phyloP scores from a whole-genome alignment of 2,329 filamentous ascomycete species.

The Aaosphaeria arxii region DNA sequence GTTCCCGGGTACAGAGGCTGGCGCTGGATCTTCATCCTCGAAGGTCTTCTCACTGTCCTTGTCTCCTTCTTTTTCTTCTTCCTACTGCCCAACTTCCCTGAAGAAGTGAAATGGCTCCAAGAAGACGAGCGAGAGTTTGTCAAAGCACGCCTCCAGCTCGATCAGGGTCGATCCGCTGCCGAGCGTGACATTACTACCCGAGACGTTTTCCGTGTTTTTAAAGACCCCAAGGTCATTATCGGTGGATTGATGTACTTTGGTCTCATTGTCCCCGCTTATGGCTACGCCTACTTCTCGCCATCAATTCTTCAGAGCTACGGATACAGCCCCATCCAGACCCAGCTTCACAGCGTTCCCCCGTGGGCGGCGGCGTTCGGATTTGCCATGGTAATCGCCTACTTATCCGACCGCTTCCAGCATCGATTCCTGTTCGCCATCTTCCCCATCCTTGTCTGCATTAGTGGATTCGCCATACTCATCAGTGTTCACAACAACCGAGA shows the following conservation, averaged over 20 bases:
- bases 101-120: conserved; percentile 48
- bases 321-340: conserved; percentile 53
- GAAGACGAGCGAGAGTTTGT: conserved; percentile 47
- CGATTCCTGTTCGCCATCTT: conserved; percentile 71
- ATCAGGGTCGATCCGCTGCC: conserved; percentile 47
- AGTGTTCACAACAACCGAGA: conserved; percentile 64
- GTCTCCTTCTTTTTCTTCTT: conserved; percentile 48
- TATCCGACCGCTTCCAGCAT: conserved; percentile 70
- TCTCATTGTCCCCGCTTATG: conserved; percentile 39
- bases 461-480: conserved; percentile 74
- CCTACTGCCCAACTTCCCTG: conserved; percentile 48
- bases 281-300: conserved; percentile 48
- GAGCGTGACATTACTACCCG: conserved; percentile 43
- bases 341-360: conserved; percentile 55
- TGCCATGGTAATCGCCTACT: conserved; percentile 69
- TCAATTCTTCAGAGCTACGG: conserved; percentile 49
- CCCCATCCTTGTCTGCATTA: conserved; percentile 66
- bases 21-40: conserved; percentile 76
- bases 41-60: conserved; percentile 45
- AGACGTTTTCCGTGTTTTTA: conserved; percentile 47
- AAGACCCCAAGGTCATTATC: conserved; percentile 48
- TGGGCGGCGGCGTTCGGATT: conserved; percentile 76
- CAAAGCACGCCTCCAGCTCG: conserved; percentile 44
- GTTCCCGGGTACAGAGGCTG: conserved; percentile 67
- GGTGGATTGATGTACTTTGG: conserved; percentile 54